Percentiles rank a stretch among this genome's conserved stretches.
These are phyloP conservation scores for Penicillium crystallinum DNA, from an alignment of 495 filamentous ascomycete genomes.

Conservation along the genomic window DNA sequence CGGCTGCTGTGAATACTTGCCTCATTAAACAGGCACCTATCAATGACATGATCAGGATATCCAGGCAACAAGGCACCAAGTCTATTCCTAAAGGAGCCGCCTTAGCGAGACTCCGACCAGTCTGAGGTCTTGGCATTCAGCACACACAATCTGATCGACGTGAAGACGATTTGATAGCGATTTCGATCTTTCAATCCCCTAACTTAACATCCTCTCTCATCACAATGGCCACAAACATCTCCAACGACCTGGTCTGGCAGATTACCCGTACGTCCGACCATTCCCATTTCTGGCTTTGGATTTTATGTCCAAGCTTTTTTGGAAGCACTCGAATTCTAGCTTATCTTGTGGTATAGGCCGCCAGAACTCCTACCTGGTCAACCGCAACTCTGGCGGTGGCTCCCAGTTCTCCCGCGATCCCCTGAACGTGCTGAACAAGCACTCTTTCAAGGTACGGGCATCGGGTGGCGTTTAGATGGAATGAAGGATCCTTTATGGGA, in stretches of 20 bases:
- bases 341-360: slow-evolving; percentile 50
- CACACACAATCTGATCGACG: slow-evolving; percentile 32
- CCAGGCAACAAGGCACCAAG: not conserved
- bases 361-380: slow-evolving; percentile 82
- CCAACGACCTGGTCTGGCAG: slow-evolving; percentile 87
- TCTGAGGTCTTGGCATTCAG: slow-evolving; percentile 24
- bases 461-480: not conserved
- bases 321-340: not conserved
- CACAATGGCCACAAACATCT: slow-evolving; percentile 58
- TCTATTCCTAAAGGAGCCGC: slow-evolving; percentile 38
- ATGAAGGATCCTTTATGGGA: not conserved
- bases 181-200: slow-evolving; percentile 19
- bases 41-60: not conserved
- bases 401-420: slow-evolving; percentile 89
- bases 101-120: slow-evolving; percentile 37
- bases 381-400: slow-evolving; percentile 71
- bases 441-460: slow-evolving; percentile 77
- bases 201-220: slow-evolving; percentile 22
- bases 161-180: slow-evolving; percentile 16
- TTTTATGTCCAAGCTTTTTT: not conserved
- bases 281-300: not conserved
- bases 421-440: slow-evolving; percentile 83
- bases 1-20: slow-evolving; percentile 1
- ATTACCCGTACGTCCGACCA: slow-evolving; percentile 66
- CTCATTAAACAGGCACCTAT: not conserved